Percentiles rank a stretch among this genome's conserved stretches.
phyloP scores from a whole-genome alignment of 1,139 yeast species.

The Pneumocystis carinii region DNA sequence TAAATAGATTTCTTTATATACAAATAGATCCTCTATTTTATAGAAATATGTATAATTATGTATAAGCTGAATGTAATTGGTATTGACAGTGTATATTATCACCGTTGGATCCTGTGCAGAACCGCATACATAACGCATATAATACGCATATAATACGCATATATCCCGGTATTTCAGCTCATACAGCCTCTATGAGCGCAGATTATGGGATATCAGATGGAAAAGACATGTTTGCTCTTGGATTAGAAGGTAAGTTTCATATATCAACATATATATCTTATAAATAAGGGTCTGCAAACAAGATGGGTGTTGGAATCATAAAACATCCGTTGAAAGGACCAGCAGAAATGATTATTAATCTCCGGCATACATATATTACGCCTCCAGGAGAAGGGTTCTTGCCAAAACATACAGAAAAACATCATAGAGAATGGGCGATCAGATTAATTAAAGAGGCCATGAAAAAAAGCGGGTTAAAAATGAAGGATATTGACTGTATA shows the following conservation, averaged over 20 bases:
- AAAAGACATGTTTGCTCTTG: not conserved
- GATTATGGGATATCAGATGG: not conserved
- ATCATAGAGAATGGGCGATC: conserved; percentile 92
- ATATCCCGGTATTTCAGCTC: no score
- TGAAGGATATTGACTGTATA: conserved; percentile 62
- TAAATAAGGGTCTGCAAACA: conserved; percentile 70
- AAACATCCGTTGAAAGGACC: conserved; percentile 45
- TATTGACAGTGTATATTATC: no score
- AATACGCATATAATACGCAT: not conserved
- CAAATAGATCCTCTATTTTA: no score
- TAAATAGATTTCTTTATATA: no score
- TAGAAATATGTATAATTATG: no score
- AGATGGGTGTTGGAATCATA: conserved; percentile 84
- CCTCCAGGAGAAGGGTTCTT: conserved; percentile 98
- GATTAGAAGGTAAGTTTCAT: not conserved
- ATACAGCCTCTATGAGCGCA: no score
- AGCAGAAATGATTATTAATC: conserved; percentile 67
- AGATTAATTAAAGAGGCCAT: conserved; percentile 57
- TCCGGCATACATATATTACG: conserved; percentile 84
- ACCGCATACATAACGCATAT: not conserved
- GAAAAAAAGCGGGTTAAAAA: conserved; percentile 40
- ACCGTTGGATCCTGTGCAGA: no score
- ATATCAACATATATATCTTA: not conserved
- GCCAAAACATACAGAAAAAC: conserved; percentile 92
- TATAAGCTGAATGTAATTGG: no score